Evolutionary conservation across 2,329 filamentous ascomycete genomes (phyloP), one percentile per base, ranked within the genome.

Genomic region (Seiridium cupressi): DNA sequence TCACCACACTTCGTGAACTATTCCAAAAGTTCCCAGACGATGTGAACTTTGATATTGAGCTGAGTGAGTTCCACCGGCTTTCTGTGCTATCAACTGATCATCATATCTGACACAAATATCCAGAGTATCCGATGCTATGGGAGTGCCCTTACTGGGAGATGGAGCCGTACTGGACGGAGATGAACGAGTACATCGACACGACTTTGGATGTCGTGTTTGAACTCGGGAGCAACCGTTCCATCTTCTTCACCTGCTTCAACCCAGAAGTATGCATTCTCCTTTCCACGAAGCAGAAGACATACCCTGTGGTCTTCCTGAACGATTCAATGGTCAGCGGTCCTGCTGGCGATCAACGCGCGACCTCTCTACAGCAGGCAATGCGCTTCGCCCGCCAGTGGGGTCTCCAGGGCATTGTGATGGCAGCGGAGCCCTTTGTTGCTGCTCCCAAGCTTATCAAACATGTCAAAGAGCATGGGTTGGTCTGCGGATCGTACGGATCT

Each of bases 321-420:
- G 26, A 60, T 46, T 62, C 60, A 13, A 60, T 62, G 57, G 54
- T 57, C 57, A 62, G 60, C 54, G 60, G 60, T 1, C 46, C 46
- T 2, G 57, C 57, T 1, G 57, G 57, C 18, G 57, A 59, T 11
- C 2, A 31, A 38, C 47, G 57, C n/a, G 57, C 57, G 3, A 35
- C 40, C 3, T 53, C 46, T 0, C 57, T 59, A 1, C 57, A 59
- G 57, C 47, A 54, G 6, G 57, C 57, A 11, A 44, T 59, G 42
- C 48, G 57, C 1, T 59, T 59, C 31, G 57, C 49, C 5, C 47
- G 49, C 26, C 47, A 54, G 32, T 59, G 57, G 57, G 57, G 48
- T 4, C 32, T 59, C 3, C 38, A 54, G 31, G 57, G 57, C 9
- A 54, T 59, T 26, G 49, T 59, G 11, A 59, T 59, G 57, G 57